These are phyloP conservation scores for Streptanthus diversifolius DNA, from an alignment of 345 rosid species.

Conservation along the genomic window DNA sequence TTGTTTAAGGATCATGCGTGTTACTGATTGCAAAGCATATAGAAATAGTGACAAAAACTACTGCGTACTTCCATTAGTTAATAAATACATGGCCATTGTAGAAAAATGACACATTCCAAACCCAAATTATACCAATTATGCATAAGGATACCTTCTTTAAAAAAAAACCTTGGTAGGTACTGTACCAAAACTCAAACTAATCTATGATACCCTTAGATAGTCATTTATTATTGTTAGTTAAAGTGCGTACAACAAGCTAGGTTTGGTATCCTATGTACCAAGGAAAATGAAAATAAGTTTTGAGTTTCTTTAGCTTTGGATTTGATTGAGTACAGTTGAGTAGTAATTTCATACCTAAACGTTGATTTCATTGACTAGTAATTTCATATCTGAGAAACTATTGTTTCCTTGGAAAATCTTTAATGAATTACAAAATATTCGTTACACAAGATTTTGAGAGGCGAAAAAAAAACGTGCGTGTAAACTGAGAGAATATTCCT, in stretches of 20 bases:
- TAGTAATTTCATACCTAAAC: background rate
- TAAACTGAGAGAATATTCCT: background rate
- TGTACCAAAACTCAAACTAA: background rate
- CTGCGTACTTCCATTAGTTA: too few species aligned
- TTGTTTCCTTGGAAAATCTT: background rate
- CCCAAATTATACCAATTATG: background rate
- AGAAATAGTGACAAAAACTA: background rate
- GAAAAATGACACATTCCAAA: background rate
- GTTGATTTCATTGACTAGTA: background rate
- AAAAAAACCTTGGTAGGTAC: background rate
- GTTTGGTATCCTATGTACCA: too few species aligned
- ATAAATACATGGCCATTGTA: background rate
- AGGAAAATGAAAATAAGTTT: too few species aligned
- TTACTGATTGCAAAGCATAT: background rate
- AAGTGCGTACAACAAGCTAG: background rate
- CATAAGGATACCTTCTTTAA: background rate
- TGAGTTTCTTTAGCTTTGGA: too few species aligned
- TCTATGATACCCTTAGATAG: background rate
- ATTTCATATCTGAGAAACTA: background rate
- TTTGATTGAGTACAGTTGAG: too few species aligned
- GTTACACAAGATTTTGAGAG: constrained; percentile 1
- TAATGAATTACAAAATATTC: background rate
- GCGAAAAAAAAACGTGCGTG: background rate
- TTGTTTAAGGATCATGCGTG: too few species aligned
- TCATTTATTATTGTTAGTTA: background rate